Conservation (phyloP, 352 stramenopile genomes). For the Globisporangium emineosum region DNA sequence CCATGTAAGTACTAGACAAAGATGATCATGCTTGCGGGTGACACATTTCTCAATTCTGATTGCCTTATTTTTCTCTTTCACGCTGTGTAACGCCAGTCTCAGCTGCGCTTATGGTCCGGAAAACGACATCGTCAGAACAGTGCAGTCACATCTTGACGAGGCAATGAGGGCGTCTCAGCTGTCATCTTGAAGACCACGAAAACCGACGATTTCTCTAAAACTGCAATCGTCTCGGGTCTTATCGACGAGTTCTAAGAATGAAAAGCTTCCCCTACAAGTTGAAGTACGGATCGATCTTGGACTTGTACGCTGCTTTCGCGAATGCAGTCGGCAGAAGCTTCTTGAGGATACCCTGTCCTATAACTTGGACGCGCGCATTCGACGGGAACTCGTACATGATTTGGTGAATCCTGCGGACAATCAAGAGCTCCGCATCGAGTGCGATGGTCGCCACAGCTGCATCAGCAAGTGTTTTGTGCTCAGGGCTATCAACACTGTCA, state of each 20-base stretch:
- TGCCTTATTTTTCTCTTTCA: not conserved
- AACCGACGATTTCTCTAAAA: not conserved
- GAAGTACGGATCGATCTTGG: slow-evolving; percentile 72
- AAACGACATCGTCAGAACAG: slow-evolving; percentile 7
- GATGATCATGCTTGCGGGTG: not conserved
- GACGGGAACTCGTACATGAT: slow-evolving; percentile 59
- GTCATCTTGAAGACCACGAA: not conserved
- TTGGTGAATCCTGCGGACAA: slow-evolving; percentile 60
- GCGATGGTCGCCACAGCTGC: slow-evolving; percentile 42
- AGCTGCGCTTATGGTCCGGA: slow-evolving; percentile 10
- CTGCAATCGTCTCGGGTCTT: too few relatives aligned
- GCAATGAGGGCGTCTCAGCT: not conserved
- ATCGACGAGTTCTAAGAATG: not conserved
- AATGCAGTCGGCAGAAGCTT: slow-evolving; percentile 66
- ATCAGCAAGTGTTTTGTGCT: slow-evolving; percentile 2
- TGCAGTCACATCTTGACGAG: slow-evolving; percentile 12
- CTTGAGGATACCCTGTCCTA: slow-evolving; percentile 44
- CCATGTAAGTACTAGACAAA: slow-evolving; percentile 24
- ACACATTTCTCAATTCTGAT: not conserved
- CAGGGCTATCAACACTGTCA: slow-evolving; percentile 11
- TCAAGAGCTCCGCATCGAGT: slow-evolving; percentile 43
- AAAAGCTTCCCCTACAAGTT: slow-evolving; percentile 33
- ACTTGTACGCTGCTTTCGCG: slow-evolving; percentile 65
- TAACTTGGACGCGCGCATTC: slow-evolving; percentile 58
- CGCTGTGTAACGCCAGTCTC: slow-evolving; percentile 1